Base-by-base conservation (phyloP, 1,284 basidiomycete genomes). In the Rhodotorula sp. region DNA sequence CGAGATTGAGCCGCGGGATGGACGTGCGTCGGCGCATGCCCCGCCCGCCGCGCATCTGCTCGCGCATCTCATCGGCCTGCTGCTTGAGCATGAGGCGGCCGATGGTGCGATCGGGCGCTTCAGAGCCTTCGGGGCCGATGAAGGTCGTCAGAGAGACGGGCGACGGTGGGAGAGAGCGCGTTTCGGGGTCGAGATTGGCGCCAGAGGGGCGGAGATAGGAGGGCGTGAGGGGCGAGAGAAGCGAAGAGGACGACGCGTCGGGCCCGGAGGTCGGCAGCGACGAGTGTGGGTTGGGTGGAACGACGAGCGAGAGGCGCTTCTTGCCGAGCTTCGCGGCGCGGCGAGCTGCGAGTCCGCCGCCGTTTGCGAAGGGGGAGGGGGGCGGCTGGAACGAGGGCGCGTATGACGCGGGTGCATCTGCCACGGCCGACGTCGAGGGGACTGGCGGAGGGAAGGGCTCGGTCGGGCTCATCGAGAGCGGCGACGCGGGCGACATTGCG, bases 1-100 rank as follows among this genome's bases (percentile, higher is more conserved):
- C 66, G 52, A 75, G 67, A 46, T 67, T 67, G 16, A 75, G 55
- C 21, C 74, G 25, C 52, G 74, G 74, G 23, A 75, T 73, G 17
- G 61, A 64, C 53, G 72, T 74, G 41, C 74, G 54, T 23, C 74
- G 62, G 55, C 68, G 72, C 74, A 76, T 76, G 27, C 71, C 71
- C 13, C 74, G 57, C 12, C 72, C 67, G 19, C 74, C 74, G 17
- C 61, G 61, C 72, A 76, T 74, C 68, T 74, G 72, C 57, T 74
- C 74, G 5, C 74, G 63, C 74, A 76, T 76, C 68, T 76, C 74
- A 58, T 76, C 74, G 44, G 74, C 72, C 61, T 74, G 72, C 52
- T 72, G 70, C 58, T 74, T 74, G 45, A 75, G 59, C 74, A 76
- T 76, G 46, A 76, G 54, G 42, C 74, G 66, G 7, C 74, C 74